A percentile compares a stretch with the other conserved stretches of the same genome.
phyloP scores from a whole-genome alignment of 2,329 filamentous ascomycete genomes.

The Coniochaeta prunicola region DNA sequence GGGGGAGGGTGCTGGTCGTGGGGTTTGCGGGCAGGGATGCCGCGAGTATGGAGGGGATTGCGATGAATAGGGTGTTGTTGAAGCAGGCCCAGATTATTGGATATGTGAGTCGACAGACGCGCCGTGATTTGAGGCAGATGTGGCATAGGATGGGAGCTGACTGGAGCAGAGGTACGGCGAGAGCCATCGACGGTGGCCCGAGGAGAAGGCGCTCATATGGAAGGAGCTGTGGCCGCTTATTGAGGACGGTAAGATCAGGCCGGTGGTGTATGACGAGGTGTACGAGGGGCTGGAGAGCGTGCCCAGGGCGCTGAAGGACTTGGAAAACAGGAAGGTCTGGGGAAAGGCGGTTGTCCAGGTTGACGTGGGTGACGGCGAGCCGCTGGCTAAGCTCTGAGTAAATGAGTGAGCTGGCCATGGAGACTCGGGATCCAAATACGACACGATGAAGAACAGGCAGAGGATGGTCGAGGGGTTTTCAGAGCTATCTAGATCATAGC shows the following conservation, averaged over 20 bases:
- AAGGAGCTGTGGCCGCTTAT: conserved; percentile 40
- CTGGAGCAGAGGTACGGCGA: conserved; percentile 42
- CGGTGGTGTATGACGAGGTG: conserved; percentile 38
- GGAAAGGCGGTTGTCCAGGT: conserved; percentile 49
- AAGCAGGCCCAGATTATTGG: conserved; percentile 45
- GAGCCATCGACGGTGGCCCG: conserved; percentile 40
- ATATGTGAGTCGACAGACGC: conserved; percentile 32
- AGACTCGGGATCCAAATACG: not conserved
- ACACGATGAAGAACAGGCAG: not conserved
- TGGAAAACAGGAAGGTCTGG: conserved; percentile 41
- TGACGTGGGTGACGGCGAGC: conserved; percentile 9
- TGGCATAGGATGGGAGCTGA: not conserved
- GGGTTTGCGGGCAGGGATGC: conserved; percentile 46
- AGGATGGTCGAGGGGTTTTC: not conserved
- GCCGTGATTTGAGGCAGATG: not conserved
- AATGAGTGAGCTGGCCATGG: not conserved
- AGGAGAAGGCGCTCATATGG: conserved; percentile 41
- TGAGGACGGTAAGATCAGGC: conserved; percentile 36
- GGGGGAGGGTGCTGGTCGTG: conserved; percentile 46
- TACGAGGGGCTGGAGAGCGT: conserved; percentile 44
- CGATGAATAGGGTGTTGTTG: conserved; percentile 46
- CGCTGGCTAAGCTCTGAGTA: not conserved
- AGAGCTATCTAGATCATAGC: not conserved
- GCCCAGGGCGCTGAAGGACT: conserved; percentile 40
- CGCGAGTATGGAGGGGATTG: conserved; percentile 45